A percentile compares a stretch with the other conserved stretches of the same genome.
Evolutionary conservation across 2,329 filamentous ascomycete species (phyloP).

Genomic region (Aschersonia sp.): DNA sequence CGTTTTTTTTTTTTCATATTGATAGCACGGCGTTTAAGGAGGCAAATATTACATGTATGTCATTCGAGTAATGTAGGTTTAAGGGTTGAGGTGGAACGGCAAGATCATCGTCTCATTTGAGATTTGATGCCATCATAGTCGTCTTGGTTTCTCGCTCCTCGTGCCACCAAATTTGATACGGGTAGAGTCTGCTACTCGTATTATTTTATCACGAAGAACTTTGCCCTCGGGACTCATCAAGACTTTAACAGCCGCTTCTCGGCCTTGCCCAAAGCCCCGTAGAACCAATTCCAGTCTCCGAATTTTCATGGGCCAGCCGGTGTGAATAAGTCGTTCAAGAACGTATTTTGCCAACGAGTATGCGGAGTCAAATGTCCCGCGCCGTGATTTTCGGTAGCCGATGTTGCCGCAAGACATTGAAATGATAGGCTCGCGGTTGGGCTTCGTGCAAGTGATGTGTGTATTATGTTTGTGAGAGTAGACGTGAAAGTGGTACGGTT

Average conservation of each 20-base stretch:
- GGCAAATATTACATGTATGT: too few relatives aligned
- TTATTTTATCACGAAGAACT: conserved; percentile 58
- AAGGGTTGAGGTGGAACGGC: background rate
- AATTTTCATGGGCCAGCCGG: conserved; percentile 64
- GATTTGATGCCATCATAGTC: conserved; percentile 34
- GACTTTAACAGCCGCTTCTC: conserved; percentile 83
- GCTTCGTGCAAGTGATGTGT: conserved; percentile 78
- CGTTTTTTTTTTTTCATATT: too few relatives aligned
- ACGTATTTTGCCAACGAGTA: conserved; percentile 82
- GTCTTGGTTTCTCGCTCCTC: conserved; percentile 70
- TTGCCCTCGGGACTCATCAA: conserved; percentile 76
- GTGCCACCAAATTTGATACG: conserved; percentile 93
- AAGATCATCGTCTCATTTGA: background rate
- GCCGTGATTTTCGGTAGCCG: conserved; percentile 72
- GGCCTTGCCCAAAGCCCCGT: conserved; percentile 72
- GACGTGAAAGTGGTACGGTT: conserved; percentile 78
- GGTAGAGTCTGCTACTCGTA: conserved; percentile 71
- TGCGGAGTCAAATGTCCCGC: conserved; percentile 77
- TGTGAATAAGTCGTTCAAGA: conserved; percentile 72
- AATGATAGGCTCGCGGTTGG: conserved; percentile 65
- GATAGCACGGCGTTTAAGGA: too few relatives aligned
- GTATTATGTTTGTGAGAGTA: conserved; percentile 88
- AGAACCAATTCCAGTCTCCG: conserved; percentile 65
- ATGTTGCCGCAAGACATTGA: conserved; percentile 75
- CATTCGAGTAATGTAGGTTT: too few relatives aligned